Evolutionary conservation across 331 rosid species (phyloP), one percentile per base, ranked within the genome.

Genomic region (Pyracantha coccinea): DNA sequence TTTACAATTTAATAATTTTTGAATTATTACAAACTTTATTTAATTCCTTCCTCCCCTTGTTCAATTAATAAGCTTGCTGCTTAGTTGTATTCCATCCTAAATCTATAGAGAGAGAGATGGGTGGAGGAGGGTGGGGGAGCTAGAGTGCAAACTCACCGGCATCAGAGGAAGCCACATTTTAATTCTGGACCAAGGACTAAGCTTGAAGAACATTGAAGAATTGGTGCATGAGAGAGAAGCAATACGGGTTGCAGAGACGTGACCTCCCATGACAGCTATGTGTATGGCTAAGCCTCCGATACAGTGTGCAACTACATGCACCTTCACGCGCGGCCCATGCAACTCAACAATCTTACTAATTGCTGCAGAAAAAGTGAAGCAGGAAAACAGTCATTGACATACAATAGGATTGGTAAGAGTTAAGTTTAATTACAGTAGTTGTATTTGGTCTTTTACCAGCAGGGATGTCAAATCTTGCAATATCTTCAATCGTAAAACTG

Each of bases 161-260:
- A 82, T 4, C 45, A 82, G 53, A 77, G 82, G 85, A 68, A 77
- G 85, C 85, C 82, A 77, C 85, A 82, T 77, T 82, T 82, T 82
- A 67, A 77, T 35, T 74, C 35, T 54, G 64, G 85, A 73, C 44
- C 58, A 68, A 23, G 78, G 33, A 55, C 54, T 82, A 10, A 82
- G 79, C 66, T 69, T 77, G 82, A 82, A 82, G 74, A 82, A 77
- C 85, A 77, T 82, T 61, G 85, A 82, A 54, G 85, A 77, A 69
- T 77, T 82, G 76, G 82, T 77, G 67, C 85, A 82, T 4, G 85
- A 77, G 24, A 82, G 69, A 68, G 85, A 82, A 28, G 85, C 82
- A 71, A 82, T 75, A 78, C 23, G 72, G 35, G 77, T 45, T 35
- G 75, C 71, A 62, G 82, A 73, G 72, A 77, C 82, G 64, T 82